phyloP scores from a whole-genome alignment of 2,329 filamentous ascomycete genomes.

The Plectosphaerella plurivora region DNA sequence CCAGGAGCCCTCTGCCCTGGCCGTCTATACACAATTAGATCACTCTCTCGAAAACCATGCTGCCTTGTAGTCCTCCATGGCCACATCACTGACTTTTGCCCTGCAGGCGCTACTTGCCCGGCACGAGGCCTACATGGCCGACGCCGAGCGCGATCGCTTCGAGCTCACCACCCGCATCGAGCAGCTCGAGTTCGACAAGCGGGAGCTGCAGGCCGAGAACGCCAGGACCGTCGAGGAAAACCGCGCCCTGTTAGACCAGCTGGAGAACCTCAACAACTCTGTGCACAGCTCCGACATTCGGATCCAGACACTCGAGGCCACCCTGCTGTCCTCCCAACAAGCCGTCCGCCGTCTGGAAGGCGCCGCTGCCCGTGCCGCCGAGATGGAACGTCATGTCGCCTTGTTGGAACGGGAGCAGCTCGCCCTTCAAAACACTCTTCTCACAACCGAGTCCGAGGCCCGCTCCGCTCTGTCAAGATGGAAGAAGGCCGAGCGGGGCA shows the following conservation, averaged over 20 bases:
- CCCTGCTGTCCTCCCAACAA: conserved; percentile 71
- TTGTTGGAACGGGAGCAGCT: conserved; percentile 79
- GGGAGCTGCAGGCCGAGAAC: conserved; percentile 71
- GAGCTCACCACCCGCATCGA: conserved; percentile 71
- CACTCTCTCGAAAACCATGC: neutral
- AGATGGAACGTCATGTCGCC: conserved; percentile 75
- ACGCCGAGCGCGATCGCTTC: conserved; percentile 79
- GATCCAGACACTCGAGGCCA: conserved; percentile 71
- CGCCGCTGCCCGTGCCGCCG: conserved; percentile 68
- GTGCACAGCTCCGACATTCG: conserved; percentile 75
- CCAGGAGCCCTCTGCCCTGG: neutral
- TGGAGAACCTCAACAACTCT: conserved; percentile 78
- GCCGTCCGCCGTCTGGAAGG: conserved; percentile 70
- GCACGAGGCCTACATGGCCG: conserved; percentile 91
- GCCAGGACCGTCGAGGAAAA: conserved; percentile 79
- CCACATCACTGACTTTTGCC: conserved; percentile 64
- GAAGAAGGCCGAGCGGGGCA: conserved; percentile 76
- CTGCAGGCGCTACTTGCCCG: conserved; percentile 83
- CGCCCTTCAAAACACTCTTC: conserved; percentile 62
- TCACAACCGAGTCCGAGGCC: conserved; percentile 67
- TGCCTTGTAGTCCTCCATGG: conserved; percentile 8
- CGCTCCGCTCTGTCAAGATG: conserved; percentile 76
- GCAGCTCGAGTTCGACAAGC: conserved; percentile 70
- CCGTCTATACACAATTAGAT: neutral
- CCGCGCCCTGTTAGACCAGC: conserved; percentile 70